These are phyloP conservation scores for Saccharomyces hybrid DNA, from an alignment of 1,139 yeast genomes.

Conservation along the genomic window DNA sequence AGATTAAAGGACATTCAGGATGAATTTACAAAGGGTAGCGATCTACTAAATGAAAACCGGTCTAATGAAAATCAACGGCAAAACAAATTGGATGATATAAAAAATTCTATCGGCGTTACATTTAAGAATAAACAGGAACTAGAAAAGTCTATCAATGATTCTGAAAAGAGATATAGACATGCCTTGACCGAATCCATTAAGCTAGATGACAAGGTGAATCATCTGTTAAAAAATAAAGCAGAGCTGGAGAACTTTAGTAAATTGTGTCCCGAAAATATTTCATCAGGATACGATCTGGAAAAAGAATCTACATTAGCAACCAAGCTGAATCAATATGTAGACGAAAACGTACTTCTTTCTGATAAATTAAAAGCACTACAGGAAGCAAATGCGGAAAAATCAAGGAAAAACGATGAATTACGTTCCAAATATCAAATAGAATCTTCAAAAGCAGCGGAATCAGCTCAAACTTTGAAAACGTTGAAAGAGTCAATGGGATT, in stretches of 20 bases:
- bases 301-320: background rate
- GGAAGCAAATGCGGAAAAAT: constrained; percentile 30
- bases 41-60: constrained; percentile 34
- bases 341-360: background rate
- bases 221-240: constrained; percentile 7
- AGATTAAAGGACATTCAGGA: constrained; percentile 35
- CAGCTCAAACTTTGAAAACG: constrained; percentile 34
- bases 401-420: constrained; percentile 36
- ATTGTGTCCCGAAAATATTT: background rate
- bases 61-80: constrained; percentile 46
- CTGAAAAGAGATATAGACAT: constrained; percentile 43
- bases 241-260: constrained; percentile 9
- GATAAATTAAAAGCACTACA: constrained; percentile 20
- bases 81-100: constrained; percentile 40
- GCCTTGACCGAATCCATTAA: constrained; percentile 34
- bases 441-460: constrained; percentile 51
- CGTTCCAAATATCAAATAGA: constrained; percentile 46
- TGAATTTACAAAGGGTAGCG: constrained; percentile 27
- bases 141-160: constrained; percentile 43
- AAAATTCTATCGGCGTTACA: constrained; percentile 41
- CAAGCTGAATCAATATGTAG: constrained; percentile 4
- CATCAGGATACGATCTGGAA: constrained; percentile 7
- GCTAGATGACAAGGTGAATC: constrained; percentile 14
- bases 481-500: constrained; percentile 30
- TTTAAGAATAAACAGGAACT: constrained; percentile 43